Conservation (phyloP, 2,329 filamentous ascomycete species). For the Aspergillus sp. region DNA sequence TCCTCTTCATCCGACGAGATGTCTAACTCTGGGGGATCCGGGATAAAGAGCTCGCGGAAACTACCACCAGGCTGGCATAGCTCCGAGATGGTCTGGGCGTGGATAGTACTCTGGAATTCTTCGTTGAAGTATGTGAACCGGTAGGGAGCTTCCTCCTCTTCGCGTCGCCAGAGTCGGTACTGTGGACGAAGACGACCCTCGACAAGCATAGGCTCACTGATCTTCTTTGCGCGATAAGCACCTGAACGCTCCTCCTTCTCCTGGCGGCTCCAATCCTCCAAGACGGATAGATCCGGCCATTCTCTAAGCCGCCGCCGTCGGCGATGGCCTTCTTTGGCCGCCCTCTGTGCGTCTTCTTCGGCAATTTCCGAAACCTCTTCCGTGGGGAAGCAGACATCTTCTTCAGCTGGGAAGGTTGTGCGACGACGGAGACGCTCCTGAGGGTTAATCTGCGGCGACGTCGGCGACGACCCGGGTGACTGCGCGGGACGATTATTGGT, state of each 20-base stretch:
- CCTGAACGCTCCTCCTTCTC: conserved; percentile 88
- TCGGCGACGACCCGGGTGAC: conserved; percentile 40
- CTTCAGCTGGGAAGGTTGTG: conserved; percentile 67
- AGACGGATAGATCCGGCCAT: conserved; percentile 81
- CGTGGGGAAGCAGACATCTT: conserved; percentile 90
- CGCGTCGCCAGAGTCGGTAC: conserved; percentile 77
- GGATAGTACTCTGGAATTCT: conserved; percentile 91
- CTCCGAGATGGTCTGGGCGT: conserved; percentile 93
- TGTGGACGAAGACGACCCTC: conserved; percentile 84
- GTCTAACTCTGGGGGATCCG: conserved; percentile 74
- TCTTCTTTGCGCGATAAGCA: conserved; percentile 81
- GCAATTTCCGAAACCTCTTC: conserved; percentile 79
- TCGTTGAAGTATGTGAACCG: conserved; percentile 99
- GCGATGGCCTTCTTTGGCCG: conserved; percentile 48
- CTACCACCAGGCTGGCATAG: conserved; percentile 80
- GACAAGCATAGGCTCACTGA: conserved; percentile 89
- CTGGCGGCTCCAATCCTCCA: conserved; percentile 87
- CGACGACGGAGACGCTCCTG: conserved; percentile 48
- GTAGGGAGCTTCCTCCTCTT: conserved; percentile 87
- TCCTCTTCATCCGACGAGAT: conserved; percentile 72
- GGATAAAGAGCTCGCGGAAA: conserved; percentile 87
- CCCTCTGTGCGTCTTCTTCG: conserved; percentile 63
- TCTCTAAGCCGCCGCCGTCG: conserved; percentile 65
- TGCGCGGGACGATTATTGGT: conserved; percentile 19
- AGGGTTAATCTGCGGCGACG: conserved; percentile 41